These are phyloP conservation scores for Suhomyces vadensis DNA, from an alignment of 805 yeast species.

Conservation along the genomic window DNA sequence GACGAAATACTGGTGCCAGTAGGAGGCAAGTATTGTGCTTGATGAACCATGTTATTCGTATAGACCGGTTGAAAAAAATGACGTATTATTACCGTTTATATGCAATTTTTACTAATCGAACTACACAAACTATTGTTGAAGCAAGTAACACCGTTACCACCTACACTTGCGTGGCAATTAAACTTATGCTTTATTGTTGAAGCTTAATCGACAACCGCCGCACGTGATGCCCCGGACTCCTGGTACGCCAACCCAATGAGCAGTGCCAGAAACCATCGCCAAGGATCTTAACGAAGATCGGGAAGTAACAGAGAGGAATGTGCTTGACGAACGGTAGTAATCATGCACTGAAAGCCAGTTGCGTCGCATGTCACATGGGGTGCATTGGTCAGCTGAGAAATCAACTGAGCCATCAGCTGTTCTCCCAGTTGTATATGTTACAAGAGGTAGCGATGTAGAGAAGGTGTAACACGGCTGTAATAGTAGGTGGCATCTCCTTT, in stretches of 20 bases:
- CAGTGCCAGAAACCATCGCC: no score
- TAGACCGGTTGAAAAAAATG: neutral
- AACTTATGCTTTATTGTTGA: neutral
- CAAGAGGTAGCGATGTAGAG: no score
- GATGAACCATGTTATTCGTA: slow-evolving; percentile 50
- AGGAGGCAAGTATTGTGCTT: slow-evolving; percentile 66
- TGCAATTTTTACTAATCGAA: neutral
- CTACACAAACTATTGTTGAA: neutral
- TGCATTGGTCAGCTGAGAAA: no score
- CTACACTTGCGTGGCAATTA: slow-evolving; percentile 1
- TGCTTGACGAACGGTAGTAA: no score
- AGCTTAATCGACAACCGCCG: neutral
- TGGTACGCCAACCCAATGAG: neutral
- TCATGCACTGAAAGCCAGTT: no score
- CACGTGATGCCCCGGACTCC: neutral
- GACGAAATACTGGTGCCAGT: slow-evolving; percentile 67
- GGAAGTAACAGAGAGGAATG: no score
- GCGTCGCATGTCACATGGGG: no score
- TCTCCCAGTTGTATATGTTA: no score
- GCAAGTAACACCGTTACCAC: neutral
- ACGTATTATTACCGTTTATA: neutral
- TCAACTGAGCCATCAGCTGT: no score
- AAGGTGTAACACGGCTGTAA: no score
- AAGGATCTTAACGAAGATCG: no score
- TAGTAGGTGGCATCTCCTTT: no score